Evolutionary conservation across 2,329 filamentous ascomycete genomes (phyloP), one percentile per base, ranked within the genome.

Genomic region (Pyrenophora teres): DNA sequence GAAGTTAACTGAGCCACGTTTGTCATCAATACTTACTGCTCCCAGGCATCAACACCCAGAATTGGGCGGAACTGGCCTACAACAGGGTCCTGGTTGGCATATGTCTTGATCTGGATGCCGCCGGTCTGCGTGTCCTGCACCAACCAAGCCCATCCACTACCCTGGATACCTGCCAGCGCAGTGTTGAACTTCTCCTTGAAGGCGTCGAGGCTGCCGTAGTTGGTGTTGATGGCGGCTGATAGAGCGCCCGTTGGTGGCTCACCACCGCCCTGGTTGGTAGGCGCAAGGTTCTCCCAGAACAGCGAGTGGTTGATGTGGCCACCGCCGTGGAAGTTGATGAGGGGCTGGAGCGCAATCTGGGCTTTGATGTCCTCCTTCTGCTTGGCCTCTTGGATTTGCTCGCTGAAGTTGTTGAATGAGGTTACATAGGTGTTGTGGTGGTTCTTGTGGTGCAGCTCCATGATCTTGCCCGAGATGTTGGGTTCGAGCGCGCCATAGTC

Each of bases 401-500:
- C 86, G 62, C 85, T 79, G 51, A 90, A 87, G 55, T 87, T 82
- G 80, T 96, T 96, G 81, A 90, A 89, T 74, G 87, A 88, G 76
- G 87, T 94, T 66, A 96, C 90, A 75, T 96, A 96, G 69, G 92
- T 92, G 77, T 93, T 87, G 81, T 96, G 92, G 83, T 96, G 92
- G 78, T 92, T 93, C 79, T 84, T 87, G 84, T 96, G 89, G 82
- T 96, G 92, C 39, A 96, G 85, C 80, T 96, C 90, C 92, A 96
- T 96, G 80, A 96, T 96, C 78, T 94, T 86, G 74, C 89, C 88
- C 41, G 88, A 92, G 79, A 96, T 83, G 72, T 82, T 76, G 63
- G 84, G 85, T 80, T 99, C 94, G 68, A 99, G 91, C 45, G 92
- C 94, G 73, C 88, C 90, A 77, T 97, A 99, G 82, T 97, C 94